These are phyloP conservation scores for Wickerhamiella vanderwaltii DNA, from an alignment of 805 yeast species.

Conservation along the genomic window DNA sequence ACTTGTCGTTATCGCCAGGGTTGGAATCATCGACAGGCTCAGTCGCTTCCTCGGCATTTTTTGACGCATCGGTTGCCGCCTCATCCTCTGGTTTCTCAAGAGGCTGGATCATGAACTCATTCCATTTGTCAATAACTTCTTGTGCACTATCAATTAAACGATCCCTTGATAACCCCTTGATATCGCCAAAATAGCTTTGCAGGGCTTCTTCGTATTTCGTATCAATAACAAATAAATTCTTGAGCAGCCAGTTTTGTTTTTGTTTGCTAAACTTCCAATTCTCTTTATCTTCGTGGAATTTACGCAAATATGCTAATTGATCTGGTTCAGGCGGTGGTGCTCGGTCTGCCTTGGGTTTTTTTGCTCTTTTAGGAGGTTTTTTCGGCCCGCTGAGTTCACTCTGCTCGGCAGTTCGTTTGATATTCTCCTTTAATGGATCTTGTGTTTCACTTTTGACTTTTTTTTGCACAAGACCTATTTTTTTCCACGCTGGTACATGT, in stretches of 20 bases:
- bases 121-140: conserved; percentile 44
- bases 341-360: conserved; percentile 56
- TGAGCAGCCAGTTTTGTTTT: conserved; percentile 75
- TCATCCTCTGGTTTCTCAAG: conserved; percentile 16
- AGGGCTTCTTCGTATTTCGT: conserved; percentile 41
- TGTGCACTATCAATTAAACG: conserved; percentile 42
- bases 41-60: conserved; percentile 12
- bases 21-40: conserved; percentile 17
- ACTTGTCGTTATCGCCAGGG: conserved; percentile 12
- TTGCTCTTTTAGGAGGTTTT: conserved; percentile 58
- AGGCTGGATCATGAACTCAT: conserved; percentile 31
- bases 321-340: conserved; percentile 66
- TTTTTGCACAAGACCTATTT: conserved; percentile 47
- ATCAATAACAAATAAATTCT: conserved; percentile 40
- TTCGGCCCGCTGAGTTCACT: conserved; percentile 23
- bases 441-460: conserved; percentile 34
- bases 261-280: conserved; percentile 79
- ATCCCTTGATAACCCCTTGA: conserved; percentile 59
- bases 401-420: conserved; percentile 20
- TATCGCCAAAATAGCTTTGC: conserved; percentile 40
- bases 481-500: conserved; percentile 70
- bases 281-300: conserved; percentile 41
- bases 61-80: not conserved
- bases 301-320: conserved; percentile 53
- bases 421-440: conserved; percentile 25